These are phyloP conservation scores for Hypoxylon cercidicola DNA, from an alignment of 495 filamentous ascomycete genomes.

Conservation along the genomic window DNA sequence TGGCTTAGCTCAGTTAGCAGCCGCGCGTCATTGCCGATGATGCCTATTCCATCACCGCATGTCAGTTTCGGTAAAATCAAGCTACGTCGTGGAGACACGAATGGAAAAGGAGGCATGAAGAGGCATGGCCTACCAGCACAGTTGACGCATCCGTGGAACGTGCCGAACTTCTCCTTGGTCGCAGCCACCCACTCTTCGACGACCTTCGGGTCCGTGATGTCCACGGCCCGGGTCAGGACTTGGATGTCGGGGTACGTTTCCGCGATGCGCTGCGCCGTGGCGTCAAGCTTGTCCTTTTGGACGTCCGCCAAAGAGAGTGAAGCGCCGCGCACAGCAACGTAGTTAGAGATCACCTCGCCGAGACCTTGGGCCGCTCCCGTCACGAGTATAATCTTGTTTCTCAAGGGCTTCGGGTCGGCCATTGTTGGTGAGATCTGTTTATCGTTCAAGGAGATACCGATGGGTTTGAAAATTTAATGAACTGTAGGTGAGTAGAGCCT, in stretches of 20 bases:
- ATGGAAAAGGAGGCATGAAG: too few relatives aligned
- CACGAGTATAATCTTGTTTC: conserved; percentile 58
- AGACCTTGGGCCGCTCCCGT: conserved; percentile 63
- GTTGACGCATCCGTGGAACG: conserved; percentile 35
- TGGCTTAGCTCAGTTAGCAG: conserved; percentile 24
- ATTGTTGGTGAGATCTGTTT: conserved; percentile 1
- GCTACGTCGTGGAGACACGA: too few relatives aligned
- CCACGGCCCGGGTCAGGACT: conserved; percentile 18
- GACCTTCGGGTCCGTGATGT: conserved; percentile 24
- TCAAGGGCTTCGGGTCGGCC: conserved; percentile 29
- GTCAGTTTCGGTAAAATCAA: not conserved
- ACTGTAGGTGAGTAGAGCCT: too few relatives aligned
- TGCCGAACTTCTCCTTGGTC: conserved; percentile 31
- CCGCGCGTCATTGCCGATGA: conserved; percentile 19
- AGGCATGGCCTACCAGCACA: conserved; percentile 24
- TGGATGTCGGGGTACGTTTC: conserved; percentile 19
- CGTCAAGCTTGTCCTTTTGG: conserved; percentile 44
- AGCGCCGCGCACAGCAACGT: conserved; percentile 58
- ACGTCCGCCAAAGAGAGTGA: conserved; percentile 60
- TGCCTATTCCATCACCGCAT: conserved; percentile 14
- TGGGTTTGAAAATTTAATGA: too few relatives aligned
- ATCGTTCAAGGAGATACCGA: not conserved
- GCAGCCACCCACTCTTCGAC: conserved; percentile 36
- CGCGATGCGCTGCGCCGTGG: conserved; percentile 17
- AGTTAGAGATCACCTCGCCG: conserved; percentile 58